phyloP scores from a whole-genome alignment of 768 basidiomycete genomes.

The Tephrocybe sp. region DNA sequence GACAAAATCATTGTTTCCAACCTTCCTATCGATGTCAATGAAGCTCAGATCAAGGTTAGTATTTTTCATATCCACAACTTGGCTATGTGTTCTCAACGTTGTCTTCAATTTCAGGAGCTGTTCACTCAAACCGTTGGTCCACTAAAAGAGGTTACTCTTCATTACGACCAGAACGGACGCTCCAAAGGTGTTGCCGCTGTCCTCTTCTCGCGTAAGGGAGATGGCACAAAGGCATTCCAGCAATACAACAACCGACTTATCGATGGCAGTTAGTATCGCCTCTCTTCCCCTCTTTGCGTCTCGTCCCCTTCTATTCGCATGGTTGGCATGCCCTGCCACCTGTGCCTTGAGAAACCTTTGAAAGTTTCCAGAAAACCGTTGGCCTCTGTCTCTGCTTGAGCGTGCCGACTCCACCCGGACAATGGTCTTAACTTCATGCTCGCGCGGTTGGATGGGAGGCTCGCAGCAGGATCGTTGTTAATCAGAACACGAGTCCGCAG shows the following conservation, averaged over 20 bases:
- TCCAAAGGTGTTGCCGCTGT: constrained; percentile 91
- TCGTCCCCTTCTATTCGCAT: constrained; percentile 32
- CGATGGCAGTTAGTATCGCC: constrained; percentile 99
- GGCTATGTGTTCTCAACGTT: constrained; percentile 1
- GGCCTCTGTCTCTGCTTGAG: constrained; percentile 41
- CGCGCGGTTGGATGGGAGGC: constrained; percentile 7
- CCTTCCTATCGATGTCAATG: constrained; percentile 90
- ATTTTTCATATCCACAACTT: not conserved
- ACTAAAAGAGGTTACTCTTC: constrained; percentile 77
- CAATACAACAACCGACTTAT: constrained; percentile 98
- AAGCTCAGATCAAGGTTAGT: constrained; percentile 87
- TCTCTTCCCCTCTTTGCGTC: constrained; percentile 40
- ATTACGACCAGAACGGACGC: constrained; percentile 80
- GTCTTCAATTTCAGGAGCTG: constrained; percentile 63
- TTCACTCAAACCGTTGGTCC: constrained; percentile 90
- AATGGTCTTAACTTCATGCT: constrained; percentile 25
- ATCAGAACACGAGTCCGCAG: not conserved
- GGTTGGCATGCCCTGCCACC: constrained; percentile 20
- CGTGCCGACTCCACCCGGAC: constrained; percentile 14
- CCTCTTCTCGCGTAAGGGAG: constrained; percentile 81
- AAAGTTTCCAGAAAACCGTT: constrained; percentile 36
- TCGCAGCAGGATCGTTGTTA: not conserved
- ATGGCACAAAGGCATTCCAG: constrained; percentile 88
- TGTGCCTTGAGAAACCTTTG: constrained; percentile 30
- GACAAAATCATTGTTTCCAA: constrained; percentile 97